Evolutionary conservation across 2,329 filamentous ascomycete genomes (phyloP).

Genomic region (Exophiala sp.): DNA sequence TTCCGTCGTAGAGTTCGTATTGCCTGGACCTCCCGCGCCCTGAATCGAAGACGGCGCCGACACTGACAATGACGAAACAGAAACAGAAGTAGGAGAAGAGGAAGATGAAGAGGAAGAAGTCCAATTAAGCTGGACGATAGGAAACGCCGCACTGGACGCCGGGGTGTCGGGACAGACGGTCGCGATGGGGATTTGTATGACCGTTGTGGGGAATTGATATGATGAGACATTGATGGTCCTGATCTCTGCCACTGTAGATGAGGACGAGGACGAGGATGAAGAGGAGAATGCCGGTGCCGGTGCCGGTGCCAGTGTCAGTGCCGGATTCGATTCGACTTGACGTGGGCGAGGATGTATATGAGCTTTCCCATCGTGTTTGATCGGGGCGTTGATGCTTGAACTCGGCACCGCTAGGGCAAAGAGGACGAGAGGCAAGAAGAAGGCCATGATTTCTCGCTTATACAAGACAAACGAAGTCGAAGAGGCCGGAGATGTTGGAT

Average conservation of each 20-base stretch:
- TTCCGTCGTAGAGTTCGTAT: neutral
- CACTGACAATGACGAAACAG: neutral
- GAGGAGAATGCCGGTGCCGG: neutral
- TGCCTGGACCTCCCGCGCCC: too few relatives aligned
- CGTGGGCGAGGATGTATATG: constrained; percentile 15
- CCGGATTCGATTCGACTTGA: constrained; percentile 2
- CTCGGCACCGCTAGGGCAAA: constrained; percentile 8
- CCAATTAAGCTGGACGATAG: constrained; percentile 10
- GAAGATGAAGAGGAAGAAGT: constrained; percentile 2
- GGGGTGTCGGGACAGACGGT: constrained; percentile 23
- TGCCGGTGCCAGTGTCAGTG: neutral
- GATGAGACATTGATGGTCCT: constrained; percentile 3
- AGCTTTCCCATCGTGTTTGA: constrained; percentile 12
- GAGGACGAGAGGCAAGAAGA: neutral
- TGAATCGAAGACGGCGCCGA: too few relatives aligned
- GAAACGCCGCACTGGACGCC: constrained; percentile 6
- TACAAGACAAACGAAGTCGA: too few relatives aligned
- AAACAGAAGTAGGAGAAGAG: neutral
- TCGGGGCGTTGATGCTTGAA: neutral
- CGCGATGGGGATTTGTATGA: constrained; percentile 21
- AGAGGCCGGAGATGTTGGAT: too few relatives aligned
- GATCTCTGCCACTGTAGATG: neutral
- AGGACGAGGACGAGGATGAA: neutral
- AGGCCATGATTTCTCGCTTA: too few relatives aligned
- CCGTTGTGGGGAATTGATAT: constrained; percentile 20